phyloP scores from a whole-genome alignment of 2,329 filamentous ascomycete species.

The Cladophialophora bantiana region DNA sequence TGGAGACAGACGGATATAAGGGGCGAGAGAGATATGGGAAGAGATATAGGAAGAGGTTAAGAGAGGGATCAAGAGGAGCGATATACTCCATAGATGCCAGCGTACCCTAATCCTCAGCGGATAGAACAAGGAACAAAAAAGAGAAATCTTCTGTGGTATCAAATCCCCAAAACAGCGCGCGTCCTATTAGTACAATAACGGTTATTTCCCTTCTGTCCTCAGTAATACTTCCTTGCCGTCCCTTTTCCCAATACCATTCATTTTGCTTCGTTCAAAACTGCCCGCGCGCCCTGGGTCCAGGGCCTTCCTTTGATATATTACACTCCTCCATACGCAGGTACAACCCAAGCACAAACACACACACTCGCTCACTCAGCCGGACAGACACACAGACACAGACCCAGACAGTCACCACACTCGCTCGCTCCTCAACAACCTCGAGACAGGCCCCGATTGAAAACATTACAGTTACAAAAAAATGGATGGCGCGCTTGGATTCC shows the following conservation, averaged over 20 bases:
- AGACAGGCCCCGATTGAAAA: neutral
- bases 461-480: neutral
- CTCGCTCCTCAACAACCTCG: neutral
- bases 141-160: conserved; percentile 3
- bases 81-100: too few species aligned
- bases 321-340: neutral
- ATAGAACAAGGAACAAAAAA: neutral
- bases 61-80: too few species aligned
- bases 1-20: too few species aligned
- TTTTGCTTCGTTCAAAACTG: neutral
- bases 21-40: too few species aligned
- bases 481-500: neutral
- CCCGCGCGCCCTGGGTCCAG: neutral
- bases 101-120: too few species aligned
- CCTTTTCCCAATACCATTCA: neutral
- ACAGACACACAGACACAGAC: neutral
- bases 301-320: conserved; percentile 2
- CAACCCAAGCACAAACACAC: too few species aligned
- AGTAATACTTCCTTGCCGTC: neutral
- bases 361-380: too few species aligned
- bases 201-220: neutral
- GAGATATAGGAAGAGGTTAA: too few species aligned
- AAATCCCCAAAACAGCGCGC: neutral
- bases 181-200: conserved; percentile 1
- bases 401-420: neutral